Conservation (phyloP, 1,284 basidiomycete genomes). For the Rhodotorula mucilaginosa region DNA sequence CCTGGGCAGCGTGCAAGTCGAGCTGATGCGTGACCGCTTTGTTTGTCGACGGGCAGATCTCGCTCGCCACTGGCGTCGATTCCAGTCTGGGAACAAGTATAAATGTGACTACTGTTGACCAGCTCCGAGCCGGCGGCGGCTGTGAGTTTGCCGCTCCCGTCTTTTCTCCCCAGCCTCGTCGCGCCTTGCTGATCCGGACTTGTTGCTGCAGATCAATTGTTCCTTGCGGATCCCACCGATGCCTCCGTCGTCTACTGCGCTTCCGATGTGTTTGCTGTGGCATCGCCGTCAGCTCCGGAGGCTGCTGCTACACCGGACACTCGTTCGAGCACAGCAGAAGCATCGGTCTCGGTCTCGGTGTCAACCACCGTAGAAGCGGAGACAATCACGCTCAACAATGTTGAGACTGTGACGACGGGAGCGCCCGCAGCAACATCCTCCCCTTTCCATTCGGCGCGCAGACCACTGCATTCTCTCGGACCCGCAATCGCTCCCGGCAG, state of each 20-base stretch:
- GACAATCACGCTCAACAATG: not conserved
- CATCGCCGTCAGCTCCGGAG: not conserved
- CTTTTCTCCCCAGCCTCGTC: not conserved
- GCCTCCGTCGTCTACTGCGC: constrained; percentile 23
- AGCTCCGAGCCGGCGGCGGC: constrained; percentile 11
- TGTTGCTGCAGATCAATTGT: constrained; percentile 22
- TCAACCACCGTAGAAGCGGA: not conserved
- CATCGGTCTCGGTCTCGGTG: not conserved
- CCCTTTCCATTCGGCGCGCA: not conserved
- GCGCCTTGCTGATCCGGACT: not conserved
- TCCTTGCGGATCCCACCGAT: constrained; percentile 29
- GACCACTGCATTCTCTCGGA: not conserved
- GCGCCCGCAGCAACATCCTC: not conserved
- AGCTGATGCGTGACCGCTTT: not conserved
- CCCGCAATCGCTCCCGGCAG: constrained; percentile 12
- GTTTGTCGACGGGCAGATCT: not conserved
- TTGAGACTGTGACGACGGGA: not conserved
- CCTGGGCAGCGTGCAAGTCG: too few relatives aligned
- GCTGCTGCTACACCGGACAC: not conserved
- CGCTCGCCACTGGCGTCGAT: constrained; percentile 9
- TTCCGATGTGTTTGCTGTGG: constrained; percentile 28
- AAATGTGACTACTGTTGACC: not conserved
- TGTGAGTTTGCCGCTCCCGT: constrained; percentile 9
- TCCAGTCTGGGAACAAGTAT: not conserved
- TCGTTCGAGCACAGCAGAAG: not conserved